Conservation (phyloP, 192 early-diverging fungal genomes). For the Dissophora globulifera region DNA sequence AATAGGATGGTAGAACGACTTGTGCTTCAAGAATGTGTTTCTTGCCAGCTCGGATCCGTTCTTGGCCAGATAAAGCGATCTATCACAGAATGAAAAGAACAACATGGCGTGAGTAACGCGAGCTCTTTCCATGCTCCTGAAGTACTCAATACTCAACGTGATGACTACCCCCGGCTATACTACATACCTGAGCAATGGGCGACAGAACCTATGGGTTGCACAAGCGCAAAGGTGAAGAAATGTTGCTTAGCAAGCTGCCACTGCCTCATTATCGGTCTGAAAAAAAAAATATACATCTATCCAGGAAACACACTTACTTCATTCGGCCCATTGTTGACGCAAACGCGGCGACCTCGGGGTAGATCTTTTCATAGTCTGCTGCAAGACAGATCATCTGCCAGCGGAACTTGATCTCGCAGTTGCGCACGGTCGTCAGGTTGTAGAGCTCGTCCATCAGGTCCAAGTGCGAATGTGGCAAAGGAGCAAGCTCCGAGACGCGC, state of each 20-base stretch:
- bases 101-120: background rate
- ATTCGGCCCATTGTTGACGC: slow-evolving; percentile 91
- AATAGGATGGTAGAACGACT: slow-evolving; percentile 94
- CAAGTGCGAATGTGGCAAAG: slow-evolving; percentile 71
- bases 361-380: slow-evolving; percentile 80
- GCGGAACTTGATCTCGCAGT: slow-evolving; percentile 88
- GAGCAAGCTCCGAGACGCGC: slow-evolving; percentile 69
- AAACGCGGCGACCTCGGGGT: slow-evolving; percentile 81
- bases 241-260: too few species aligned
- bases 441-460: slow-evolving; percentile 79
- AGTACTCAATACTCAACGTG: too few species aligned
- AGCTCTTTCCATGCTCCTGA: background rate
- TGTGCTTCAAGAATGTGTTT: slow-evolving; percentile 81
- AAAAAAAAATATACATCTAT: too few species aligned
- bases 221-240: background rate
- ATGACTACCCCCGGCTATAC: too few species aligned
- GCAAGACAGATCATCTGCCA: slow-evolving; percentile 89
- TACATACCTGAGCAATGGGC: slow-evolving; percentile 30
- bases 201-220: slow-evolving; percentile 26
- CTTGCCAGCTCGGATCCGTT: slow-evolving; percentile 81
- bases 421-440: slow-evolving; percentile 71
- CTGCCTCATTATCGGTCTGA: too few species aligned
- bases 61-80: slow-evolving; percentile 71
- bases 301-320: slow-evolving; percentile 75
- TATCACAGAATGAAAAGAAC: slow-evolving; percentile 20